A percentile compares a stretch with the other conserved stretches of the same genome.
Evolutionary conservation across 148 eudicot genomes (phyloP).

Genomic region (Rheum nobile): DNA sequence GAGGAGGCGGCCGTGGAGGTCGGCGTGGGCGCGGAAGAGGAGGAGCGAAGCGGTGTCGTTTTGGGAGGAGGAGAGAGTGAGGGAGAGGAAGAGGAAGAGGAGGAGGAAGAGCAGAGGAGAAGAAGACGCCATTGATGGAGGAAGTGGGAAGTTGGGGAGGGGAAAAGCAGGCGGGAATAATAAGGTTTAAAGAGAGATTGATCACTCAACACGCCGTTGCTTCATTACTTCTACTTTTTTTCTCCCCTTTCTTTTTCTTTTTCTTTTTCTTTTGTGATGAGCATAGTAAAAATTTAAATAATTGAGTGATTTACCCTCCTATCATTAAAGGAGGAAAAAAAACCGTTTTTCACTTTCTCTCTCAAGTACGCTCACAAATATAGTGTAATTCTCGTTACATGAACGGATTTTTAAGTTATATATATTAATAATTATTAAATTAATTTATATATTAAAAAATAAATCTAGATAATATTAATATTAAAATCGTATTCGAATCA

Average conservation of each 20-base stretch:
- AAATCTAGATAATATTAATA: too few species aligned
- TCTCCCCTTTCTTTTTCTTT: not conserved
- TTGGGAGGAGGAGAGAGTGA: constrained; percentile 16
- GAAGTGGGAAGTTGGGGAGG: not conserved
- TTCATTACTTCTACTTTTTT: not conserved
- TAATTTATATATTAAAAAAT: too few species aligned
- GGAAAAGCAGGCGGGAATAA: constrained; percentile 1
- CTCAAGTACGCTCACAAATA: too few species aligned
- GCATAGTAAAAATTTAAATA: not conserved
- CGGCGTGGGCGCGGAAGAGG: constrained; percentile 58
- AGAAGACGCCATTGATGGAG: not conserved
- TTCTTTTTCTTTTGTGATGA: not conserved
- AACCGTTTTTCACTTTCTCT: too few species aligned
- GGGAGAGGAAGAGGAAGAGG: constrained; percentile 14
- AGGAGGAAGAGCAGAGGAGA: constrained; percentile 11
- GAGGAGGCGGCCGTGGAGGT: constrained; percentile 63
- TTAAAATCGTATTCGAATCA: too few species aligned
- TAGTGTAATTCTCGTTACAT: too few species aligned
- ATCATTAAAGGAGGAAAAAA: not conserved
- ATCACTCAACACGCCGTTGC: not conserved
- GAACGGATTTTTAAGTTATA: too few species aligned
- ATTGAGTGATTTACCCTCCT: not conserved
- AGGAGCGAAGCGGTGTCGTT: constrained; percentile 66
- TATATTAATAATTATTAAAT: too few species aligned
- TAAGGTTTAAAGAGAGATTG: constrained; percentile 3